Evolutionary conservation across 2,329 filamentous ascomycete genomes (phyloP).

Genomic region (Colletotrichum godetiae): DNA sequence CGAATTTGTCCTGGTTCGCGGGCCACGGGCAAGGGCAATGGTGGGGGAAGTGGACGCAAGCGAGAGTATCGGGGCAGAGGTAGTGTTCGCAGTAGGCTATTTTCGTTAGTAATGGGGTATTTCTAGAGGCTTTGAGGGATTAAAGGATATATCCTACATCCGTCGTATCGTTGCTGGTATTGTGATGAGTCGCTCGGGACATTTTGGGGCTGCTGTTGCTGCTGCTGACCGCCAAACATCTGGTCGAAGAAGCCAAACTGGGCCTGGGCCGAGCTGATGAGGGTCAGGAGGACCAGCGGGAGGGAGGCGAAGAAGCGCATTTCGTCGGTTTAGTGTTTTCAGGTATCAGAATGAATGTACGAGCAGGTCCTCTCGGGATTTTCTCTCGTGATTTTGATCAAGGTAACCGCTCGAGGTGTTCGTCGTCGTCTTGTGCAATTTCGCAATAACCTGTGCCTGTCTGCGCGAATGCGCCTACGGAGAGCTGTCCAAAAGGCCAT

Average conservation of each 20-base stretch:
- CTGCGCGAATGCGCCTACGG: conserved; percentile 1
- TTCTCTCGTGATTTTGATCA: background rate
- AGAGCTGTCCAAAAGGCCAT: conserved; percentile 32
- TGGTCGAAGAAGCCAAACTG: conserved; percentile 99
- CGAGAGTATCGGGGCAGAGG: conserved; percentile 92
- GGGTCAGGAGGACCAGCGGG: conserved; percentile 63
- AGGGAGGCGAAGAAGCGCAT: conserved; percentile 46
- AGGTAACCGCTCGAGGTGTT: background rate
- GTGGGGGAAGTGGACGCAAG: conserved; percentile 95
- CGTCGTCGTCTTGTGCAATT: background rate
- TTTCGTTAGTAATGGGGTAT: background rate
- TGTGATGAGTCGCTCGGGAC: conserved; percentile 84
- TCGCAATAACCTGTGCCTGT: background rate
- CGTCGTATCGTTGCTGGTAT: conserved; percentile 79
- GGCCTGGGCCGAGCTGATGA: conserved; percentile 72
- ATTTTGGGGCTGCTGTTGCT: conserved; percentile 70
- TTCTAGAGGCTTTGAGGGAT: background rate
- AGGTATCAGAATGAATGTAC: background rate
- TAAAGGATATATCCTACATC: conserved; percentile 59
- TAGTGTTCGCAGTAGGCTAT: conserved; percentile 91
- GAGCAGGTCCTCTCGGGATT: background rate
- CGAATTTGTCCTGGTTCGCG: conserved; percentile 80
- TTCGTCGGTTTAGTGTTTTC: conserved; percentile 19
- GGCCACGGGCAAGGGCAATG: conserved; percentile 95
- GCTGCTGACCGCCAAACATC: conserved; percentile 80